Base-by-base conservation (phyloP, 2,329 filamentous ascomycete genomes). In the Teratosphaeria zuluensis region DNA sequence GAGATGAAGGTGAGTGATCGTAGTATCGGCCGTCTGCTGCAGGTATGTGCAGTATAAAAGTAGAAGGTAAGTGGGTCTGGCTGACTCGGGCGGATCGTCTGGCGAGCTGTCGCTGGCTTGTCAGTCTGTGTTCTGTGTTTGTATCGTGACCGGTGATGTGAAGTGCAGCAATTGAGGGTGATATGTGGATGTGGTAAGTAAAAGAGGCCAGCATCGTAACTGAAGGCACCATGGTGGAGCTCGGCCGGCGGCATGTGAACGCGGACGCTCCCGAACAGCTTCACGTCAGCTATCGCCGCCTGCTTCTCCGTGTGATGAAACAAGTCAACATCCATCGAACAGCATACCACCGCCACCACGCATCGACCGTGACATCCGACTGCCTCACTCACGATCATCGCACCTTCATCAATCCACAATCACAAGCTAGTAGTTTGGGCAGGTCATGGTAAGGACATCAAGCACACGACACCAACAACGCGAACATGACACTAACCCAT, bases 401-500 rank as follows among this genome's bases (percentile, higher is more conserved):
- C 48, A 51, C 2, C n/a, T n/a, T 21, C 48, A 51, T 11, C 38
- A 2, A 35, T 24, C 21, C 11, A 53, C 28, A 9, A 31, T 11
- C 48, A 35, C 21, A 19, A 24, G 21, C 56, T 4, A 38, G 8
- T 19, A 24, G 30, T 33, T 5, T 16, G 42, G 4, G 11, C 24
- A 33, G 30, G 12, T 21, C 42, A 56, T 57, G 53, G 55, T 24
- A 55, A 48, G 42, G 33, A 53, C 51, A 19, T 51, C 31, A 35
- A 57, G 33, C 55, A 57, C 51, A n/a, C 56, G 14, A 52, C 51
- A 24, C 46, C 35, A 48, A 54, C 35, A 48, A 54, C 32, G 52
- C 51, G 32, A 42, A 21, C n/a, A 59, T 28, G 19, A 33, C 33
- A n/a, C 24, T 33, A 35, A 53, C 32, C 60, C 63, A 61, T 63